These are phyloP conservation scores for Russula abietina DNA, from an alignment of 768 basidiomycete genomes.

Conservation along the genomic window DNA sequence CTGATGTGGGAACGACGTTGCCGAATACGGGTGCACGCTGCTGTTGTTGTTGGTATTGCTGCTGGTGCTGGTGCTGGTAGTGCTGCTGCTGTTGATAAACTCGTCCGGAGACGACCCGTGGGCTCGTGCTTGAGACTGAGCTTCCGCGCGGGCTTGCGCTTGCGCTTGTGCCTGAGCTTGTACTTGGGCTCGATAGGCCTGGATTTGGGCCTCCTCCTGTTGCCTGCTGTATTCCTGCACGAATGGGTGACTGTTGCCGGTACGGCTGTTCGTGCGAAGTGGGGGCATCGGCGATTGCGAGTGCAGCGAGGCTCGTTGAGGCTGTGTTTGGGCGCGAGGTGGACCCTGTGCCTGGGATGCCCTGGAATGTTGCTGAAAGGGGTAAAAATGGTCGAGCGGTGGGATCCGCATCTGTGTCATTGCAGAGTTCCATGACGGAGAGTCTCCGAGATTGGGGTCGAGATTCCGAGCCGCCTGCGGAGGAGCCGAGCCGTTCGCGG, in stretches of 20 bases:
- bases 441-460: slow-evolving; percentile 74
- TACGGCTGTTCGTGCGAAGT: slow-evolving; percentile 22
- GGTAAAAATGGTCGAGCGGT: slow-evolving; percentile 45
- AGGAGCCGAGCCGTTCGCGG: slow-evolving; percentile 35
- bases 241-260: slow-evolving; percentile 33
- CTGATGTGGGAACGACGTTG: slow-evolving; percentile 15
- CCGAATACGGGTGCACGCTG: slow-evolving; percentile 22
- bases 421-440: slow-evolving; percentile 86
- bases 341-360: slow-evolving; percentile 28
- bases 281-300: slow-evolving; percentile 43
- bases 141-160: slow-evolving; percentile 22
- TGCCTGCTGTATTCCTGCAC: slow-evolving; percentile 42
- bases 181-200: slow-evolving; percentile 27
- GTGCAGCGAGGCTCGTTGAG: slow-evolving; percentile 33
- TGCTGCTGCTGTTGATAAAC: slow-evolving; percentile 14
- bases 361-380: slow-evolving; percentile 32
- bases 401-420: slow-evolving; percentile 51
- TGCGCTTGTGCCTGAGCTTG: slow-evolving; percentile 22
- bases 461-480: slow-evolving; percentile 56
- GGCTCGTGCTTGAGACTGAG: slow-evolving; percentile 22
- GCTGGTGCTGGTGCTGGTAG: slow-evolving; percentile 1
- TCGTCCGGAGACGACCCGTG: slow-evolving; percentile 9
- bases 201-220: slow-evolving; percentile 29
- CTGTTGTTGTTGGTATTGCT: slow-evolving; percentile 15
- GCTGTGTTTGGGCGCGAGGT: slow-evolving; percentile 31